A percentile compares a stretch with the other conserved stretches of the same genome.
These are phyloP conservation scores for Claviceps maximensis DNA, from an alignment of 2,329 filamentous ascomycete species.

Conservation along the genomic window DNA sequence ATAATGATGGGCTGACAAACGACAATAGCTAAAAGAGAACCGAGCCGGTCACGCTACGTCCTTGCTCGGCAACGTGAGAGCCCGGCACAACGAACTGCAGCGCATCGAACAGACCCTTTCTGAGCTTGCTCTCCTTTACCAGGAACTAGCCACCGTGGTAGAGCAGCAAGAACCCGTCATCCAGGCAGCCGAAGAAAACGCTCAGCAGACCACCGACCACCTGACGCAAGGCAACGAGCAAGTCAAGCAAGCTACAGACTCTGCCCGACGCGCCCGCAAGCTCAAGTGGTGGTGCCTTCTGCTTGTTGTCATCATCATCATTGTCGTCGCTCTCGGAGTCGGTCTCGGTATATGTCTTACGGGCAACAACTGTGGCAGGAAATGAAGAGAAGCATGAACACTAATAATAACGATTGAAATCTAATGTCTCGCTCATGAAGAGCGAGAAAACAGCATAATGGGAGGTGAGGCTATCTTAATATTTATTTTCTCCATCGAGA, in stretches of 20 bases:
- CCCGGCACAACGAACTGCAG: conserved; percentile 72
- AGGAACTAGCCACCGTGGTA: conserved; percentile 61
- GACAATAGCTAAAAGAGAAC: conserved; percentile 54
- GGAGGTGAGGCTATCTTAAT: neutral
- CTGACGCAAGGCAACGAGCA: conserved; percentile 57
- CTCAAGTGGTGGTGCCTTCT: conserved; percentile 73
- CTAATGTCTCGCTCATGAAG: neutral
- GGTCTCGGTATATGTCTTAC: conserved; percentile 36
- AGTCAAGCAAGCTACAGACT: conserved; percentile 53
- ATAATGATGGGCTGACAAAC: neutral
- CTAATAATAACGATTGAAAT: neutral
- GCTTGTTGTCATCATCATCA: conserved; percentile 44
- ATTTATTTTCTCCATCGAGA: neutral
- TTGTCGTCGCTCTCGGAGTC: conserved; percentile 41
- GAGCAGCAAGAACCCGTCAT: conserved; percentile 58
- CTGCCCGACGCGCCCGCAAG: conserved; percentile 53
- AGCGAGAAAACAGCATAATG: neutral
- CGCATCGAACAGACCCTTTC: conserved; percentile 63
- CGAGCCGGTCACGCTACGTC: conserved; percentile 59
- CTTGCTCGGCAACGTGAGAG: conserved; percentile 65
- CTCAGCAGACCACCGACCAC: conserved; percentile 50
- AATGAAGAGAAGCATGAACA: neutral
- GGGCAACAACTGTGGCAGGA: conserved; percentile 8
- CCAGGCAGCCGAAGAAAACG: conserved; percentile 48
- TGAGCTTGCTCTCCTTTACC: conserved; percentile 58